phyloP scores from a whole-genome alignment of 495 filamentous ascomycete genomes.

The Corynascus novoguineensis region DNA sequence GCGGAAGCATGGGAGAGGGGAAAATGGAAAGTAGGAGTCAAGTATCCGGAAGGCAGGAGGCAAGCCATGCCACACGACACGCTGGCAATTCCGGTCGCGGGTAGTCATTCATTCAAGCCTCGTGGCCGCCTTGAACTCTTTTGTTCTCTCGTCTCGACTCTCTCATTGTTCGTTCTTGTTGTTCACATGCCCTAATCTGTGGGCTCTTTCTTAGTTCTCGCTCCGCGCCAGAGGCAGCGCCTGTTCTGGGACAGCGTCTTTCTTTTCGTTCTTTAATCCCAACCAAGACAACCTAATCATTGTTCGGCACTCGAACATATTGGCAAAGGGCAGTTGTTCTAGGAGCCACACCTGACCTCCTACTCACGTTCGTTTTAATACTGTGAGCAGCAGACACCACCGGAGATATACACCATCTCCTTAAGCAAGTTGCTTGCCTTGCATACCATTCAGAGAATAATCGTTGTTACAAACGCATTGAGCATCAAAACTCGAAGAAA shows the following conservation, averaged over 20 bases:
- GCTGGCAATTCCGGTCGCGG: neutral
- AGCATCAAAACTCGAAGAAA: neutral
- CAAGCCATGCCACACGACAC: constrained; percentile 7
- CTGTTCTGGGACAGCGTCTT: constrained; percentile 11
- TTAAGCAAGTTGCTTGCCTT: neutral
- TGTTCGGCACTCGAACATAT: neutral
- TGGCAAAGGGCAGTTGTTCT: neutral
- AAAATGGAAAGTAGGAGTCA: neutral
- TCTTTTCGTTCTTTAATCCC: constrained; percentile 4
- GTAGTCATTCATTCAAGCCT: neutral
- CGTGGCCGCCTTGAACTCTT: neutral
- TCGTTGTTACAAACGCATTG: neutral
- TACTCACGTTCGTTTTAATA: neutral
- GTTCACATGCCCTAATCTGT: constrained; percentile 9
- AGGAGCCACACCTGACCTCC: neutral
- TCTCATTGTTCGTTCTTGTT: constrained; percentile 14
- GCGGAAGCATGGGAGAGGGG: neutral
- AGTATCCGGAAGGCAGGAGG: neutral
- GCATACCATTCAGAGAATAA: neutral
- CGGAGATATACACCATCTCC: neutral
- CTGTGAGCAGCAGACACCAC: neutral
- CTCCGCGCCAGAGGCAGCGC: constrained; percentile 5
- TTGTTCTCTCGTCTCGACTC: neutral
- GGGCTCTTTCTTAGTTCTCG: constrained; percentile 6
- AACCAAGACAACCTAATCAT: neutral